Evolutionary conservation across 306 rosid genomes (phyloP).

Genomic region (Pachyrhizus erosus): DNA sequence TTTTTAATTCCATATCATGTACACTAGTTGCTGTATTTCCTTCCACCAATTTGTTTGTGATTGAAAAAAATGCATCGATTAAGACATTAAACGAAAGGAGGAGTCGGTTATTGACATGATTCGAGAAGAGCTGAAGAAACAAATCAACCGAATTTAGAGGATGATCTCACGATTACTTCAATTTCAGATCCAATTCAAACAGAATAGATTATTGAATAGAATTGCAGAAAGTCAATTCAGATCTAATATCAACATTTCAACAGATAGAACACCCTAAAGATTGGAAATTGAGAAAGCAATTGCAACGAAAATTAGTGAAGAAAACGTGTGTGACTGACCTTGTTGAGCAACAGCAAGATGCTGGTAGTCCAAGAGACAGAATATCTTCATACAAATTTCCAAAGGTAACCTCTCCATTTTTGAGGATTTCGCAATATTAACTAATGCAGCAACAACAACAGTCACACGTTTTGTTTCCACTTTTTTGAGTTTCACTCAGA

Average conservation of each 20-base stretch:
- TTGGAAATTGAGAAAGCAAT: neutral
- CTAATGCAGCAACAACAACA: constrained; percentile 1
- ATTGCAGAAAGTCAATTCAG: constrained; percentile 38
- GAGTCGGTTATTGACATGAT: neutral
- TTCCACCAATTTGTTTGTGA: constrained; percentile 29
- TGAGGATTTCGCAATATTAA: neutral
- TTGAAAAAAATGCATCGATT: constrained; percentile 6
- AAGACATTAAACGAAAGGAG: neutral
- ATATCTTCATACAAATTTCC: constrained; percentile 62
- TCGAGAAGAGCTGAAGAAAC: neutral
- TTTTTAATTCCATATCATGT: neutral
- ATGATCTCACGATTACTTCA: constrained; percentile 10
- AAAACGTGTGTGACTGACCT: constrained; percentile 49
- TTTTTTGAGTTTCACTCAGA: neutral
- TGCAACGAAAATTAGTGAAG: neutral
- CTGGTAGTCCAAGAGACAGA: constrained; percentile 66
- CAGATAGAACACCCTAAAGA: neutral
- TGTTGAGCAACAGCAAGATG: constrained; percentile 64
- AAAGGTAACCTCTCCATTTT: constrained; percentile 65
- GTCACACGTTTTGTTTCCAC: neutral
- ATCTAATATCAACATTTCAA: constrained; percentile 7
- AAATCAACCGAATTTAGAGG: neutral
- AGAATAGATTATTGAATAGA: neutral
- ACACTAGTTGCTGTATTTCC: neutral
- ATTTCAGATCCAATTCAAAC: constrained; percentile 34